A percentile compares a stretch with the other conserved stretches of the same genome.
phyloP scores from a whole-genome alignment of 495 filamentous ascomycete species.

The Aspergillus nanangensis region DNA sequence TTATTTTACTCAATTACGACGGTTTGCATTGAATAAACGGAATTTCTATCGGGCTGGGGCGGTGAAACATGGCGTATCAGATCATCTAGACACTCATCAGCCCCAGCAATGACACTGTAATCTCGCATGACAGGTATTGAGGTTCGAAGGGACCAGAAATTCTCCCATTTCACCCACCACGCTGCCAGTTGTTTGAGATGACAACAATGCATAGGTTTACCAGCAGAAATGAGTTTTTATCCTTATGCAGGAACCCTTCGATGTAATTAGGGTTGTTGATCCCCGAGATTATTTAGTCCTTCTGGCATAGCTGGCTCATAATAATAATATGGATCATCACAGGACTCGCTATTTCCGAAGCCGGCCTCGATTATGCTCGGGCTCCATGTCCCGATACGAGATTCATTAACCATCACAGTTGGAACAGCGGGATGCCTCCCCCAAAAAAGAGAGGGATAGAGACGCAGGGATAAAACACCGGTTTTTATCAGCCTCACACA shows the following conservation, averaged over 20 bases:
- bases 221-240: too few species aligned
- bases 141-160: not conserved
- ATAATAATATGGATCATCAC: too few species aligned
- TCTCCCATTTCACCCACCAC: not conserved
- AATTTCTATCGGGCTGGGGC: not conserved
- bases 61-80: conserved; percentile 19
- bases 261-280: conserved; percentile 21
- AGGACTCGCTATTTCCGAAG: too few species aligned
- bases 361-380: too few species aligned
- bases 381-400: too few species aligned
- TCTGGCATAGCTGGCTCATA: conserved; percentile 10
- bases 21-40: not conserved
- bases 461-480: too few species aligned
- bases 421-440: too few species aligned
- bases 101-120: conserved; percentile 9
- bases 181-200: not conserved
- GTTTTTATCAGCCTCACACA: too few species aligned
- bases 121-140: conserved; percentile 9
- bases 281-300: conserved; percentile 6
- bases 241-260: conserved; percentile 18
- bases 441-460: too few species aligned
- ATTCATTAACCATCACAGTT: too few species aligned
- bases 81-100: conserved; percentile 1
- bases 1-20: not conserved
- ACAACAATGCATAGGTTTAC: too few species aligned